These are phyloP conservation scores for Oryza meridionalis DNA, from an alignment of 176 grass and related monocot species.

Conservation along the genomic window DNA sequence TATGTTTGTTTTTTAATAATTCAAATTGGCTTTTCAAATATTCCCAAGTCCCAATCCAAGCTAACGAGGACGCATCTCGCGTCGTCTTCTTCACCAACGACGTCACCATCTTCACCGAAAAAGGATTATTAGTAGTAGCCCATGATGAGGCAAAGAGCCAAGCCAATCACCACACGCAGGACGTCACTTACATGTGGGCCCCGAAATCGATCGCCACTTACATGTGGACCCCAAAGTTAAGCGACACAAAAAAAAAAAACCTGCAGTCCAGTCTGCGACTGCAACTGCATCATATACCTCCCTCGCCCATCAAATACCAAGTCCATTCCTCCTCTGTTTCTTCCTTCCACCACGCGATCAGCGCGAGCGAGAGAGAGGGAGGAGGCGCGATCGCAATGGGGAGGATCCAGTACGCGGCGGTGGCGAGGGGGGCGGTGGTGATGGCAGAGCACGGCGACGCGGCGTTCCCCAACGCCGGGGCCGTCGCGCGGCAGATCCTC, in stretches of 20 bases:
- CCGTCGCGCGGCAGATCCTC: conserved; percentile 74
- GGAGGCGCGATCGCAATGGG: not conserved
- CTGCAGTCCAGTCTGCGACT: not conserved
- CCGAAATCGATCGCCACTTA: not conserved
- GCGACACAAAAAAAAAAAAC: not conserved
- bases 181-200: not conserved
- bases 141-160: not conserved
- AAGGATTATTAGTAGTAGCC: not conserved
- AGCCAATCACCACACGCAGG: not conserved
- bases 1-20: not conserved
- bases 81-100: not conserved
- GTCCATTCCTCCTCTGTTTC: not conserved
- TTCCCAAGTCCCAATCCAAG: not conserved
- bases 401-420: conserved; percentile 70
- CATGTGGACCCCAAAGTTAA: not conserved
- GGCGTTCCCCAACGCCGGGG: conserved; percentile 55
- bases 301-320: no score
- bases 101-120: not conserved
- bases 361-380: not conserved
- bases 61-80: not conserved
- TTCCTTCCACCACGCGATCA: not conserved
- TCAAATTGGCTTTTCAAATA: not conserved
- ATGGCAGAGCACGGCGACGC: conserved; percentile 64
- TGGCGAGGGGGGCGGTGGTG: conserved; percentile 73
- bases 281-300: not conserved